These are phyloP conservation scores for Salvia miltiorrhiza DNA, from an alignment of 257 asterid genomes.

Conservation along the genomic window DNA sequence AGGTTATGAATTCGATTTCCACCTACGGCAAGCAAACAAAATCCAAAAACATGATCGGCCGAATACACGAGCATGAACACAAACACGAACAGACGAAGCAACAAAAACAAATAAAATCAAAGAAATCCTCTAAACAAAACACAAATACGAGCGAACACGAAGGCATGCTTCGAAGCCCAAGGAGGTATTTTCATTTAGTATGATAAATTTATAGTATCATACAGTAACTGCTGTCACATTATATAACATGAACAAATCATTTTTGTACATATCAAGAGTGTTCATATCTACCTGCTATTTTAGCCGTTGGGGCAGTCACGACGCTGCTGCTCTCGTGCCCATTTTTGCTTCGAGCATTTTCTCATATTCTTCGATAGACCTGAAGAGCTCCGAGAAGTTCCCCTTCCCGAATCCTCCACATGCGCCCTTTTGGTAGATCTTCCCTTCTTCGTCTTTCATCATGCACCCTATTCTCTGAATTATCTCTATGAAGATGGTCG, in stretches of 20 bases:
- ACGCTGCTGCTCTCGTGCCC: constrained; percentile 27
- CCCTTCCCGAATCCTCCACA: constrained; percentile 99
- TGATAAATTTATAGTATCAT: not conserved
- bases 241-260: not conserved
- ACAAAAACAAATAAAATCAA: too few species aligned
- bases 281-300: constrained; percentile 7
- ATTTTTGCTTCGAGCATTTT: constrained; percentile 78
- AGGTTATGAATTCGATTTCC: too few species aligned
- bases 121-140: too few species aligned
- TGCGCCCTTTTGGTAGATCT: constrained; percentile 80
- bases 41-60: too few species aligned
- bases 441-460: constrained; percentile 65
- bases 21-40: too few species aligned
- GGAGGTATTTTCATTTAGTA: not conserved
- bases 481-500: constrained; percentile 87
- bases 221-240: not conserved
- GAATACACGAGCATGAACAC: too few species aligned
- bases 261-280: not conserved
- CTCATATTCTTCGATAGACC: constrained; percentile 85
- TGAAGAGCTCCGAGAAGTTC: constrained; percentile 88
- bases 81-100: too few species aligned
- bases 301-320: constrained; percentile 13
- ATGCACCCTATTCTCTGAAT: constrained; percentile 95
- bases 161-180: not conserved
- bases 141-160: not conserved